phyloP scores from a whole-genome alignment of 192 early-diverging fungal species.

The Coemansia sp. region DNA sequence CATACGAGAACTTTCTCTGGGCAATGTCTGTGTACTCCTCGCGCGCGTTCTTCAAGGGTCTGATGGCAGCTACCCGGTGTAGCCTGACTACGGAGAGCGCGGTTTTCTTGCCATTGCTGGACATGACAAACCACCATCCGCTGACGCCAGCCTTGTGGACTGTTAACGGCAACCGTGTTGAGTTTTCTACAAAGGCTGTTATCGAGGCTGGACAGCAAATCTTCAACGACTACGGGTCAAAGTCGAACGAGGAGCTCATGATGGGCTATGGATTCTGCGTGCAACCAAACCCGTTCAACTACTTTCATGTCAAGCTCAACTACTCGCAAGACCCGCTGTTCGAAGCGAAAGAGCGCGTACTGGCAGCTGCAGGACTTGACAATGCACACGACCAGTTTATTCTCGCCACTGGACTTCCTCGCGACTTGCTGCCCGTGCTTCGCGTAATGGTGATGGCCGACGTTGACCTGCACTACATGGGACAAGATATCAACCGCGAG shows the following conservation, averaged over 20 bases:
- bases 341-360: slow-evolving; percentile 48
- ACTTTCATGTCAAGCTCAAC: slow-evolving; percentile 64
- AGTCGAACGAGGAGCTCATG: slow-evolving; percentile 76
- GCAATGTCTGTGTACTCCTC: slow-evolving; percentile 60
- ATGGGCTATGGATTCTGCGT: slow-evolving; percentile 73
- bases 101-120: slow-evolving; percentile 64
- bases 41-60: slow-evolving; percentile 60
- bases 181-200: slow-evolving; percentile 47
- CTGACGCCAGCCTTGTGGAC: slow-evolving; percentile 61
- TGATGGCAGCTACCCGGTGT: slow-evolving; percentile 46
- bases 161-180: slow-evolving; percentile 28
- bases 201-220: slow-evolving; percentile 56
- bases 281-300: slow-evolving; percentile 59
- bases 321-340: slow-evolving; percentile 59
- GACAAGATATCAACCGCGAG: slow-evolving; percentile 1
- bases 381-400: slow-evolving; percentile 56
- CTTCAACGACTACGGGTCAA: slow-evolving; percentile 73
- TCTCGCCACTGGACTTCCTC: slow-evolving; percentile 46
- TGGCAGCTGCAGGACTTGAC: slow-evolving; percentile 41
- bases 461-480: slow-evolving; percentile 40
- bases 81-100: slow-evolving; percentile 26
- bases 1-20: slow-evolving; percentile 65
- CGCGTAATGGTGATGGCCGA: slow-evolving; percentile 71
- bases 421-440: slow-evolving; percentile 57
- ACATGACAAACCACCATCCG: slow-evolving; percentile 69